Evolutionary conservation across 805 yeast genomes (phyloP).

Genomic region (Starmerella stigmatis): DNA sequence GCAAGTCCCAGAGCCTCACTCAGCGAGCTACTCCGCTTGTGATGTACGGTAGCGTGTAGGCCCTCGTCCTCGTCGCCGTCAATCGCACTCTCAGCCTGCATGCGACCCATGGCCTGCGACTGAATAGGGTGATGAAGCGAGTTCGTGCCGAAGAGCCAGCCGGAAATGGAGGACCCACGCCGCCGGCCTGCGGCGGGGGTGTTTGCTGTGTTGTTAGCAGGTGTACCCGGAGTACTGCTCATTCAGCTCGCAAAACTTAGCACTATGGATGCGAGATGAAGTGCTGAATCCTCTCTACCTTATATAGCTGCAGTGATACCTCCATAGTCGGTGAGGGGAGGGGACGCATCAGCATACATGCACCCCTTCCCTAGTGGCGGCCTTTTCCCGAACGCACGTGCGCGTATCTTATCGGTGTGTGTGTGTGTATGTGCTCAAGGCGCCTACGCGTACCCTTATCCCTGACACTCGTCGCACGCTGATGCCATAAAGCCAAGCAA

Average conservation of each 20-base stretch:
- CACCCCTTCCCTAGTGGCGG: background rate
- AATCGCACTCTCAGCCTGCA: background rate
- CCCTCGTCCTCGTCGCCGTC: background rate
- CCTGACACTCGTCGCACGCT: too few relatives aligned
- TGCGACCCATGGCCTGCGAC: background rate
- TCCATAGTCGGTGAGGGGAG: too few relatives aligned
- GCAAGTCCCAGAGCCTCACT: constrained; percentile 12
- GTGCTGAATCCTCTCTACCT: too few relatives aligned
- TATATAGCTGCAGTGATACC: too few relatives aligned
- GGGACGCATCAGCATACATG: too few relatives aligned
- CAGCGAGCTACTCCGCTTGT: constrained; percentile 11
- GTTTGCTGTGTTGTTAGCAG: background rate
- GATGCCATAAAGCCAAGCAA: too few relatives aligned
- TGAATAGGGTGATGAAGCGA: background rate
- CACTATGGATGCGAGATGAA: too few relatives aligned
- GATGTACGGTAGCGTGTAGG: background rate
- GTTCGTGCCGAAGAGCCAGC: constrained; percentile 16
- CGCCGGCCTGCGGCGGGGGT: background rate
- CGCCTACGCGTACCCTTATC: too few relatives aligned
- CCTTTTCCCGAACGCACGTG: background rate
- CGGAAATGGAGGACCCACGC: constrained; percentile 11
- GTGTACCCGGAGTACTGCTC: background rate
- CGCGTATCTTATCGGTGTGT: background rate
- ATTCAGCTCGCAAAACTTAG: too few relatives aligned
- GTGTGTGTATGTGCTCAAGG: too few relatives aligned